Evolutionary conservation across 257 asterid species (phyloP), one percentile per base, ranked within the genome.

Genomic region (Linderniella brevidens): DNA sequence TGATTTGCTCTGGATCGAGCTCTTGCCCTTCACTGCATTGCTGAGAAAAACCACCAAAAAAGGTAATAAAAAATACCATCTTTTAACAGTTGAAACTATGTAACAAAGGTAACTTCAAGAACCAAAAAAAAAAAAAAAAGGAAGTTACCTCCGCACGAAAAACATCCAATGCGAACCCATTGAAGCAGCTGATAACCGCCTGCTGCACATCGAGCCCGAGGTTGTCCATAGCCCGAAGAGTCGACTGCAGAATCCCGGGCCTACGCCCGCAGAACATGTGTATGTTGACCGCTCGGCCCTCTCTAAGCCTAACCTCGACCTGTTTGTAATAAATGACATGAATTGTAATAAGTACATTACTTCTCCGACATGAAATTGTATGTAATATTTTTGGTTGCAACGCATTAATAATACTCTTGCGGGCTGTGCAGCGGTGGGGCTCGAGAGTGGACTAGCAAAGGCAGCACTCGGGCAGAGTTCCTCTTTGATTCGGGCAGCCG

Each of bases 21-120:
- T 82, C 92, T 59, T 72, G 77, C 13, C 86, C 83, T 49, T 88
- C 96, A 38, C 69, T 69, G 69, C 84, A 76, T 81, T 81, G 96
- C 98, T 90, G 19, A 53, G 19, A 13, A 41, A 46, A 40, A n/a
- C n/a, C n/a, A n/a, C n/a, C n/a, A n/a, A 37, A 42, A n/a, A 9
- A 13, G n/a, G 36, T 32, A 18, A 10, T 20, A 11, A 11, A 43
- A 11, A 13, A 13, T 3, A 13, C 17, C 15, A 17, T 36, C 35
- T 29, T 13, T 41, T 13, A 48, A 16, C n/a, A 6, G 32, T 25
- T 6, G 32, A 25, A 25, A 25, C 17, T 19, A 4, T 4, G 17
- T 11, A 18, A 29, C 1, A 3, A 16, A 18, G 50, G 1, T 19
- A 4, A 6, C 32, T 9, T 3, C 47, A n/a, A 13, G 5, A 12